A percentile compares a stretch with the other conserved stretches of the same genome.
phyloP scores from a whole-genome alignment of 768 basidiomycete species.

The Tricholoma bakamatsutake region DNA sequence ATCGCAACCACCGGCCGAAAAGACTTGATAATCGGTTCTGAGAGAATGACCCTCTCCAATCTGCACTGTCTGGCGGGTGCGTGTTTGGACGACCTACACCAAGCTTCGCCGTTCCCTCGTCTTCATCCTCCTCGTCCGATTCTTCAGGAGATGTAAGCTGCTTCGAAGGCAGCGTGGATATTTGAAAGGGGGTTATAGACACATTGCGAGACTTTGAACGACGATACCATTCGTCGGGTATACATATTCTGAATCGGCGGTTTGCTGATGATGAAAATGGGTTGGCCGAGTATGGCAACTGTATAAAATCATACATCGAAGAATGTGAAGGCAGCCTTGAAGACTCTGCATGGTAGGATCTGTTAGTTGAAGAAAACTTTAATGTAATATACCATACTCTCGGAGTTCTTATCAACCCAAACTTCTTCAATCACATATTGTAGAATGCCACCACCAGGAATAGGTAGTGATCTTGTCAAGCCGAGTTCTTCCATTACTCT shows the following conservation, averaged over 20 bases:
- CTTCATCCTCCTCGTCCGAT: constrained; percentile 35
- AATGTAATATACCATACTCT: constrained; percentile 39
- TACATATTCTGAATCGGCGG: constrained; percentile 55
- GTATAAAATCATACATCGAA: constrained; percentile 36
- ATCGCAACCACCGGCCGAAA: constrained; percentile 60
- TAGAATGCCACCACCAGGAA: constrained; percentile 61
- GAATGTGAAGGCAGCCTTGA: constrained; percentile 40
- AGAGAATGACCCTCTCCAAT: constrained; percentile 49
- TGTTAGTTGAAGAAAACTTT: constrained; percentile 5
- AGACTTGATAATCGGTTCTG: constrained; percentile 60
- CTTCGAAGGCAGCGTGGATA: constrained; percentile 47
- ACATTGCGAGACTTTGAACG: constrained; percentile 53
- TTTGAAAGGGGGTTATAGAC: constrained; percentile 39
- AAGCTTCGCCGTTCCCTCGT: constrained; percentile 61
- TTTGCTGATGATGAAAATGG: constrained; percentile 35
- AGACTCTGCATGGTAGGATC: constrained; percentile 28
- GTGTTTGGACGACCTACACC: constrained; percentile 9
- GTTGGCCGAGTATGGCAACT: constrained; percentile 34
- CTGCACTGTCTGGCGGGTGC: constrained; percentile 22
- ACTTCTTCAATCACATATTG: constrained; percentile 74
- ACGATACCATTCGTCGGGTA: constrained; percentile 79
- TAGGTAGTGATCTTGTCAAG: constrained; percentile 54
- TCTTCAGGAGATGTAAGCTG: constrained; percentile 46
- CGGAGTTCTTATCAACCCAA: constrained; percentile 44
- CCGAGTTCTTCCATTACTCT: constrained; percentile 59